Base-by-base conservation (phyloP, 1,284 basidiomycete genomes). In the Takashimella koratensis region DNA sequence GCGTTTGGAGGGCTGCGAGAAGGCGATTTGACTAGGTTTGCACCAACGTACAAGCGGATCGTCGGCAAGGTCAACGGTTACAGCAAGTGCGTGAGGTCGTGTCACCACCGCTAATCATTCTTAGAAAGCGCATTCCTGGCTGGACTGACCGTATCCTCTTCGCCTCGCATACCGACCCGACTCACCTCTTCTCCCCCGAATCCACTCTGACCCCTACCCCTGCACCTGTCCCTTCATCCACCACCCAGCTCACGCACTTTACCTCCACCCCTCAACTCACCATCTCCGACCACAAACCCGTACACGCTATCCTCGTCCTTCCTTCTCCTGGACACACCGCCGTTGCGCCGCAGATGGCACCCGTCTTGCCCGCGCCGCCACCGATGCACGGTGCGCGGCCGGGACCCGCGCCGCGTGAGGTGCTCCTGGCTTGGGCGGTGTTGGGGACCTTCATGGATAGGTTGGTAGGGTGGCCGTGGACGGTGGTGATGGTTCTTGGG, bases 71-170 rank as follows among this genome's bases (percentile, higher is more conserved):
- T 89, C 10, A 86, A 91, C 62, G 82, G 82, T 56, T 93, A 90
- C 74, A 70, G 67, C 49, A 83, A 82, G 89, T 90, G 50, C 57
- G 81, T 75, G 30, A n/a, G 13, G 4, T 36, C 16, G 16, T 36
- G 30, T 36, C 16, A 8, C 16, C 16, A 16, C 16, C 23, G 16
- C 22, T 47, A 45, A 42, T n/a, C 45, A 65, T 57, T 47, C 90
- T 84, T 70, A 75, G 77, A 23, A 89, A 86, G 67, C 84, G 95
- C 5, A 80, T 81, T 5, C 95, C 95, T 0, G 87, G 93, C 20
- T 98, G 93, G 90, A 97, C 94, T 21, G 95, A 98, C 75, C 83
- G 95, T 43, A 84, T 98, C 45, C 78, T 98, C 62, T 96, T 92
- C 71, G 81, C 87, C 2, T 90, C 90, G 5, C 79, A 87, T 64